These are phyloP conservation scores for Aureobasidium pullulans DNA, from an alignment of 2,329 filamentous ascomycete species.

Conservation along the genomic window DNA sequence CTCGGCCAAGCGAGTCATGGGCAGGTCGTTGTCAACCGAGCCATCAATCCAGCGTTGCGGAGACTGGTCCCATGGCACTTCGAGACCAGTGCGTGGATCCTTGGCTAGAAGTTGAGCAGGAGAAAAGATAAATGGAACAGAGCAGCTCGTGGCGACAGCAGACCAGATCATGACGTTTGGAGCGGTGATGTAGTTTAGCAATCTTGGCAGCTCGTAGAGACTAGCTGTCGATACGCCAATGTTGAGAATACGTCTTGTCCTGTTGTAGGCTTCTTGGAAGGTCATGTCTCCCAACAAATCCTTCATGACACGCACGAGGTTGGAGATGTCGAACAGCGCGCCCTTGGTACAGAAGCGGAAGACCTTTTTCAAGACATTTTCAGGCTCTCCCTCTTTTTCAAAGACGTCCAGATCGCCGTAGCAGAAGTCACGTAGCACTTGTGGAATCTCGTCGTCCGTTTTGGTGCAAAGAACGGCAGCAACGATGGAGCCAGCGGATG, in stretches of 20 bases:
- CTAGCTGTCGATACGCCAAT: conserved; percentile 87
- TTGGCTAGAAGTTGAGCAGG: conserved; percentile 75
- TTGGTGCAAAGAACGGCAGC: conserved; percentile 71
- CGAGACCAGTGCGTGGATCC: conserved; percentile 69
- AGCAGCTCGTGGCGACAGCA: conserved; percentile 91
- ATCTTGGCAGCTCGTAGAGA: conserved; percentile 74
- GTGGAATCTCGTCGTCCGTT: conserved; percentile 70
- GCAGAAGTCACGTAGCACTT: conserved; percentile 61
- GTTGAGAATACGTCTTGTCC: conserved; percentile 85
- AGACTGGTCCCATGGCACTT: conserved; percentile 76
- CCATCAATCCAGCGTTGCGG: conserved; percentile 88
- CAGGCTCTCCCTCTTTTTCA: conserved; percentile 52
- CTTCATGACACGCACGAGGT: conserved; percentile 75
- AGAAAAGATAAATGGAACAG: conserved; percentile 79
- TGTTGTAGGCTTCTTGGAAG: conserved; percentile 91
- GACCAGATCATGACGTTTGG: conserved; percentile 96
- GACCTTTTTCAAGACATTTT: conserved; percentile 61
- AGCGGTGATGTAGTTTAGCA: conserved; percentile 88
- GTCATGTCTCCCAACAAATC: conserved; percentile 78
- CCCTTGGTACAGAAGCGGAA: conserved; percentile 71
- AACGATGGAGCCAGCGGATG: conserved; percentile 82
- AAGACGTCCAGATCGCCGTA: conserved; percentile 79
- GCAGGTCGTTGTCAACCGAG: conserved; percentile 88
- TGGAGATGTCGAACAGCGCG: conserved; percentile 74
- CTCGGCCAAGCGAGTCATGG: conserved; percentile 80